Conservation (phyloP, 768 basidiomycete genomes). For the Podaxis sp. region DNA sequence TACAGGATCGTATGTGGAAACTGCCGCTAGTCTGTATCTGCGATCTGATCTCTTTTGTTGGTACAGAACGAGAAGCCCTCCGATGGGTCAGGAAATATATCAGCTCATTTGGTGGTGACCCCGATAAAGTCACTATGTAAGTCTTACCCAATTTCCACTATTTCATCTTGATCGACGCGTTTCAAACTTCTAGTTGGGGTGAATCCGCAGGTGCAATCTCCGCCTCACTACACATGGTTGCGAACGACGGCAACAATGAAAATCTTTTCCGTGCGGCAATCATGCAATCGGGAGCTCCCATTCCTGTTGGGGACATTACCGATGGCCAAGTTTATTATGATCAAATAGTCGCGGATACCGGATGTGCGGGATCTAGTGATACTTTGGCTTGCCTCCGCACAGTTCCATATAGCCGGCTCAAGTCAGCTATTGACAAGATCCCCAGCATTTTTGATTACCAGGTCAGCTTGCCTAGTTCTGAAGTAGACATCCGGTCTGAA, state of each 20-base stretch:
- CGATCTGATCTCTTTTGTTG: background rate
- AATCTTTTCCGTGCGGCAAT: constrained; percentile 15
- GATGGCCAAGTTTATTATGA: constrained; percentile 48
- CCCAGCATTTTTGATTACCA: constrained; percentile 40
- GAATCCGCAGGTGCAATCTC: constrained; percentile 18
- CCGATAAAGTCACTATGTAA: constrained; percentile 50
- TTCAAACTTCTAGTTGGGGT: constrained; percentile 1
- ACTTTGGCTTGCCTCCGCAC: constrained; percentile 40
- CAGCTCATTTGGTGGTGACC: constrained; percentile 62
- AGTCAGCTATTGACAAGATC: constrained; percentile 37
- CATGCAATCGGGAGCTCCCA: constrained; percentile 38
- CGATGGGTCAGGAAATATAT: constrained; percentile 67
- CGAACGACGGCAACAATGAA: background rate
- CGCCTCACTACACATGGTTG: constrained; percentile 7
- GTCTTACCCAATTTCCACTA: background rate
- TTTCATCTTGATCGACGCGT: background rate
- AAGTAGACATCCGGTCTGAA: constrained; percentile 9
- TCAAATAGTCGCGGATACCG: constrained; percentile 32
- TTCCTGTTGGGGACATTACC: constrained; percentile 40
- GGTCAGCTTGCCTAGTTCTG: constrained; percentile 22
- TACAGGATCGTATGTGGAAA: constrained; percentile 42
- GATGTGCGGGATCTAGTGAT: constrained; percentile 31
- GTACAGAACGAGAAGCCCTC: constrained; percentile 50
- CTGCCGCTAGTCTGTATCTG: background rate
- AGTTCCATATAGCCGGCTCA: constrained; percentile 34